phyloP scores from a whole-genome alignment of 345 rosid genomes.

The Salix suchowensis region DNA sequence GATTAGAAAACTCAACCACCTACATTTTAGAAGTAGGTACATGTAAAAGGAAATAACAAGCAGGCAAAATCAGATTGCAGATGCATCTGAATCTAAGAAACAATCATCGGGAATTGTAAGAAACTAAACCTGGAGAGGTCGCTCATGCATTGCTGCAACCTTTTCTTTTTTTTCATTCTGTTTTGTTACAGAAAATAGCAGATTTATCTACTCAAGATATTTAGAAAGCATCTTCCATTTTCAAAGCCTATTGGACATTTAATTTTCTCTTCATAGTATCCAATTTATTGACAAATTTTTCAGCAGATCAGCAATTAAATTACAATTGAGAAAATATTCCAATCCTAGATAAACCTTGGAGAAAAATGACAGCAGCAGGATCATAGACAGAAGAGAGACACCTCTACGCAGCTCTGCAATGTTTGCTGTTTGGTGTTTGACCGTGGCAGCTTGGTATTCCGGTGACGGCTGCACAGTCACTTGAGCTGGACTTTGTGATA shows the following conservation, averaged over 20 bases:
- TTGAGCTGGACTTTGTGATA: conserved; percentile 35
- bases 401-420: conserved; percentile 47
- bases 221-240: background rate
- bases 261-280: background rate
- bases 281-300: background rate
- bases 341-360: background rate
- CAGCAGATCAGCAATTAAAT: background rate
- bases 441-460: conserved; percentile 40
- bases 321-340: background rate
- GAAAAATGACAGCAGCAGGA: background rate
- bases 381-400: conserved; percentile 11
- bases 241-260: background rate
- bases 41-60: background rate
- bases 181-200: background rate
- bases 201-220: background rate
- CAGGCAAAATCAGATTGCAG: background rate
- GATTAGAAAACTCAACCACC: background rate
- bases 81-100: background rate
- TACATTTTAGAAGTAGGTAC: background rate
- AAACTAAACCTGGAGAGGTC: background rate
- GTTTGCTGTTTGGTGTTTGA: conserved; percentile 41
- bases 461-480: conserved; percentile 39
- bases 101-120: background rate
- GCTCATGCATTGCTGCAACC: background rate
- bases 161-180: background rate